Percentiles rank a stretch among this genome's conserved stretches.
phyloP scores from a whole-genome alignment of 2,329 filamentous ascomycete genomes.

The Penicillium palitans region DNA sequence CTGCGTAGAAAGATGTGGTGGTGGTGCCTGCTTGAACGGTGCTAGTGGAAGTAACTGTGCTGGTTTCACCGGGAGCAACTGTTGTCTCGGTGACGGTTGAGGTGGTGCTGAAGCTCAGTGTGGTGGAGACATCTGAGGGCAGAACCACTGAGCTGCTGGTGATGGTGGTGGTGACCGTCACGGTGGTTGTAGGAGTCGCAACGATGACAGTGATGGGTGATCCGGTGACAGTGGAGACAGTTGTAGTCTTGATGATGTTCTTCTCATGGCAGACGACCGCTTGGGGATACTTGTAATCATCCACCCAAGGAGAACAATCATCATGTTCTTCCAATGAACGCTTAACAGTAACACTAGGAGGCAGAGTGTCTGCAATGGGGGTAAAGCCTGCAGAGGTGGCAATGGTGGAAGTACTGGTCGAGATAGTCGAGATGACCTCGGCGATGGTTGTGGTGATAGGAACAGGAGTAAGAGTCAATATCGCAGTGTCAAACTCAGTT shows the following conservation, averaged over 20 bases:
- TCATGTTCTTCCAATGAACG: background rate
- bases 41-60: background rate
- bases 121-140: slow-evolving; percentile 12
- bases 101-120: slow-evolving; percentile 10
- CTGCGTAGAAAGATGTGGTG: slow-evolving; percentile 3
- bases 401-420: slow-evolving; percentile 6
- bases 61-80: background rate
- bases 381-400: background rate
- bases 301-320: background rate
- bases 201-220: slow-evolving; percentile 1
- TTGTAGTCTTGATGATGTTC: slow-evolving; percentile 8
- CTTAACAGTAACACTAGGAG: slow-evolving; percentile 4
- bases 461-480: background rate
- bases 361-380: slow-evolving; percentile 8
- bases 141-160: slow-evolving; percentile 7
- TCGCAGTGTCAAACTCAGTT: slow-evolving; percentile 8
- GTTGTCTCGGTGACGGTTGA: slow-evolving; percentile 8
- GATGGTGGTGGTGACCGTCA: slow-evolving; percentile 7
- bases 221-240: slow-evolving; percentile 1
- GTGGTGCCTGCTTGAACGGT: background rate
- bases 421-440: background rate
- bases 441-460: slow-evolving; percentile 1
- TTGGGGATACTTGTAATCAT: slow-evolving; percentile 11
- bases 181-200: slow-evolving; percentile 1
- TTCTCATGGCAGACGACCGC: slow-evolving; percentile 9